Evolutionary conservation across 2,329 filamentous ascomycete genomes (phyloP).

Genomic region (Akanthomyces uredinophilus): DNA sequence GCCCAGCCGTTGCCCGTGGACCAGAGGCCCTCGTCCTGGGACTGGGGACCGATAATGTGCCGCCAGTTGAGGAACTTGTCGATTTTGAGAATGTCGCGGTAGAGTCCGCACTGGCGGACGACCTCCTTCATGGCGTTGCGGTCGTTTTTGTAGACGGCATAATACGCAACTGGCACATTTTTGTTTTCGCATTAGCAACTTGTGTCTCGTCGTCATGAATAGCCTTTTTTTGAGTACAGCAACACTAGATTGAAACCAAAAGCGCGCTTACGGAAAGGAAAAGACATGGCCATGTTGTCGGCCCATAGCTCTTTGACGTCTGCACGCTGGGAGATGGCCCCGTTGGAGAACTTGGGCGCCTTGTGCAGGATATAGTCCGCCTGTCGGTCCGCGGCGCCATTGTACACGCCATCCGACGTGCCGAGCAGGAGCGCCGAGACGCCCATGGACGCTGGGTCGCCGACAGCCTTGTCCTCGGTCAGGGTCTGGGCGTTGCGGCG

Average conservation of each 20-base stretch:
- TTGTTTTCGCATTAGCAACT: no score
- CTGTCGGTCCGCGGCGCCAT: conserved; percentile 14
- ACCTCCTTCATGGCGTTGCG: conserved; percentile 8
- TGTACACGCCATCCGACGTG: conserved; percentile 15
- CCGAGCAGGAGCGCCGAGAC: conserved; percentile 17
- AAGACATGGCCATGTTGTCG: conserved; percentile 18
- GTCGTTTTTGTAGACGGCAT: conserved; percentile 15
- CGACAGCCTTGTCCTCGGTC: conserved; percentile 12
- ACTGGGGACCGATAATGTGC: conserved; percentile 18
- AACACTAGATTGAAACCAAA: no score
- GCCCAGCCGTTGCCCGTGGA: conserved; percentile 18
- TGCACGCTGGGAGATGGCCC: conserved; percentile 15
- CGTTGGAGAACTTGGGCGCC: conserved; percentile 13
- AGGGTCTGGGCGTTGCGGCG: conserved; percentile 15
- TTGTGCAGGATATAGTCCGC: conserved; percentile 13
- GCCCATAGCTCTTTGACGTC: conserved; percentile 17
- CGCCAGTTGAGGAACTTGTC: conserved; percentile 15
- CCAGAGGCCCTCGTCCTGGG: conserved; percentile 17
- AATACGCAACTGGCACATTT: neutral
- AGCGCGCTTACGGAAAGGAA: conserved; percentile 15
- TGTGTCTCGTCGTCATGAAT: no score
- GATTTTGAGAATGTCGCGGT: conserved; percentile 15
- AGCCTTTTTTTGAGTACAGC: no score
- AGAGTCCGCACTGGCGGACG: conserved; percentile 15
- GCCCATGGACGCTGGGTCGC: conserved; percentile 17